Base-by-base conservation (phyloP, 2,329 filamentous ascomycete species). In the Talaromyces atroroseus region DNA sequence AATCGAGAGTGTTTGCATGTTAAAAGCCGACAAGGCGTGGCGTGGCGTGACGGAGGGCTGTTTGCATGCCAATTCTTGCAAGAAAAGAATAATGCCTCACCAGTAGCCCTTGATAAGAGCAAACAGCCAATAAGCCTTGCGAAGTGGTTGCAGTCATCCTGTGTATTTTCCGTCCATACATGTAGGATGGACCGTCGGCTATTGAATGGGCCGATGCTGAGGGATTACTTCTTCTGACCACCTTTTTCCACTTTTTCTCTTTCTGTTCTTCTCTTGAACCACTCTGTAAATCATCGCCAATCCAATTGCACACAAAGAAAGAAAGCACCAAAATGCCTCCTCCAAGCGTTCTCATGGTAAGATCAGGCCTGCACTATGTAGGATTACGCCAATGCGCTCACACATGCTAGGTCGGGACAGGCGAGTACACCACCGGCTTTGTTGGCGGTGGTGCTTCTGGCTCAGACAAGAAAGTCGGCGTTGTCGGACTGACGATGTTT, bases 401-500 rank as follows among this genome's bases (percentile, higher is more conserved):
- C 36, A 49, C 32, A 23, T 6, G 36, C 53, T 57, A 86, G 88
- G 83, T 96, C 58, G 92, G 92, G 62, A 96, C 92, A 11, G 92
- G 92, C 67, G 92, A 96, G 81, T 96, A 96, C 80, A 96, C 92
- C 66, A 96, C 92, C 45, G 92, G 92, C 57, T 96, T 94, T 65
- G 91, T 96, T 57, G 90, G 89, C 57, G 86, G 85, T 59, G 88
- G 87, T 58, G 87, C 86, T 52, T 95, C 90, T 3, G 86, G 83
- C 11, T 95, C 90, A 50, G 92, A 96, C 80, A 96, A 96, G 79
- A 96, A 96, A 74, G 88, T 96, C 50, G 92, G 92, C 58, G 92
- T 96, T 10, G 92, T 96, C 18, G 92, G 89, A 42, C 77, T 96
- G 70, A 92, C 89, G 23, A 79, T 96, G 63, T 95, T 96, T 72